phyloP scores from a whole-genome alignment of 257 asterid species.

The Cordia subcordata region DNA sequence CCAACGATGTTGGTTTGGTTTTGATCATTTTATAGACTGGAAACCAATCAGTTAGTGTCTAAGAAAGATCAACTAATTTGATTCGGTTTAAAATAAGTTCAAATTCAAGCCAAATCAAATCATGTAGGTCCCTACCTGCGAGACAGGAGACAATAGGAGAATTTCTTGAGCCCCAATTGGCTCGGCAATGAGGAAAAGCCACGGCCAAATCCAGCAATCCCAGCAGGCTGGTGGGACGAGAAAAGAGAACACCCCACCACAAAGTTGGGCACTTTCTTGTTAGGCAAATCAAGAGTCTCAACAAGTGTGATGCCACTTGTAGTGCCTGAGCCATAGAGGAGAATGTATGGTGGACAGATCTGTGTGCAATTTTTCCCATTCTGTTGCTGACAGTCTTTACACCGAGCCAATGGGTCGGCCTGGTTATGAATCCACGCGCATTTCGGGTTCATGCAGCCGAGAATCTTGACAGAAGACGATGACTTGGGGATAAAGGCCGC shows the following conservation, averaged over 20 bases:
- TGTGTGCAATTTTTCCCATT: conserved; percentile 45
- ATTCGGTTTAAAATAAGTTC: no score
- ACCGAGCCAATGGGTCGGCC: conserved; percentile 34
- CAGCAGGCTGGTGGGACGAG: conserved; percentile 68
- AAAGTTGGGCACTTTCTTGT: conserved; percentile 36
- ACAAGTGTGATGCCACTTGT: conserved; percentile 67
- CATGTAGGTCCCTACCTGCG: no score
- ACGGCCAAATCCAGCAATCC: conserved; percentile 80
- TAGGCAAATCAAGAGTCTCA: conserved; percentile 51
- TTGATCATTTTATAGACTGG: no score
- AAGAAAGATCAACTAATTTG: no score
- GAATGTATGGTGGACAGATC: conserved; percentile 74
- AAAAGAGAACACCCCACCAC: conserved; percentile 75
- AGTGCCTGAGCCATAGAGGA: conserved; percentile 69
- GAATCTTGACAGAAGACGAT: conserved; percentile 61
- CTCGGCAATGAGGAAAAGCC: conserved; percentile 62
- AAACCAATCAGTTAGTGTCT: no score
- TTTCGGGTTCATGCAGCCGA: conserved; percentile 70
- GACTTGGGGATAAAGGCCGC: conserved; percentile 56
- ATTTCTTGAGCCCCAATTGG: conserved; percentile 64
- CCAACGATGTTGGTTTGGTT: no score
- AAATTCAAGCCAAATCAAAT: no score
- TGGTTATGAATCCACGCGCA: conserved; percentile 70
- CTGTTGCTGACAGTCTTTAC: conserved; percentile 38
- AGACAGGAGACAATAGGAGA: conserved; percentile 73